Evolutionary conservation across 371 early-diverging fungal species (phyloP).

Genomic region (Haplosporangium sp.): DNA sequence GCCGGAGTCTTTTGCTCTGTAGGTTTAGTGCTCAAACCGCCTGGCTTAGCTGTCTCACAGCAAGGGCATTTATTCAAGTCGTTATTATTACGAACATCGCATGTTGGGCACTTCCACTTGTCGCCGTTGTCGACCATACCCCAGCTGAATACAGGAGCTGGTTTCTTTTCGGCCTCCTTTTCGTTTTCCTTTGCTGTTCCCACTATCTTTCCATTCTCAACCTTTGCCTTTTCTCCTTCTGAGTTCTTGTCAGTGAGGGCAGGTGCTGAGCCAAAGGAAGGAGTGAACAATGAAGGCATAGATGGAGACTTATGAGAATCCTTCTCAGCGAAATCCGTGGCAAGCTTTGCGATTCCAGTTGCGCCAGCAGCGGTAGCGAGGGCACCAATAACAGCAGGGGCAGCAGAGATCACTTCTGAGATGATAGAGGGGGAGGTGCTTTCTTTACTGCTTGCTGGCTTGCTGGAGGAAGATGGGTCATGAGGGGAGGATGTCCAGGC

Average conservation of each 20-base stretch:
- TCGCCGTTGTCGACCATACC: constrained; percentile 10
- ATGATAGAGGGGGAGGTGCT: constrained; percentile 1
- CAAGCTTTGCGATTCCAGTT: not conserved
- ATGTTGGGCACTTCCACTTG: constrained; percentile 50
- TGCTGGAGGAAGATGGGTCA: not conserved
- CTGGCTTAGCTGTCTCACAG: constrained; percentile 40
- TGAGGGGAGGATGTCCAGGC: constrained; percentile 22
- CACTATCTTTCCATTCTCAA: not conserved
- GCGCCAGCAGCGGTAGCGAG: constrained; percentile 18
- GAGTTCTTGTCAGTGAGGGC: not conserved
- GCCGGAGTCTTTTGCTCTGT: constrained; percentile 1
- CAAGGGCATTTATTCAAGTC: constrained; percentile 24
- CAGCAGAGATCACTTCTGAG: constrained; percentile 17
- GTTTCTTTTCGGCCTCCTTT: constrained; percentile 3
- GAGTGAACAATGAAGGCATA: not conserved
- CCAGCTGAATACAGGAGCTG: constrained; percentile 9
- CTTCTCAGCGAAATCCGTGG: constrained; percentile 3
- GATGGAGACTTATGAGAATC: not conserved
- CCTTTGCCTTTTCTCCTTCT: not conserved
- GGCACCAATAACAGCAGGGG: constrained; percentile 21
- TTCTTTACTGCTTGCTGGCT: not conserved
- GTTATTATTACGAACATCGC: constrained; percentile 33
- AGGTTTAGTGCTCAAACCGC: not conserved
- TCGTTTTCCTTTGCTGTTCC: not conserved
- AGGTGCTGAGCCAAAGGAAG: not conserved